phyloP scores from a whole-genome alignment of 1,284 basidiomycete species.

The Ustilago sp. region DNA sequence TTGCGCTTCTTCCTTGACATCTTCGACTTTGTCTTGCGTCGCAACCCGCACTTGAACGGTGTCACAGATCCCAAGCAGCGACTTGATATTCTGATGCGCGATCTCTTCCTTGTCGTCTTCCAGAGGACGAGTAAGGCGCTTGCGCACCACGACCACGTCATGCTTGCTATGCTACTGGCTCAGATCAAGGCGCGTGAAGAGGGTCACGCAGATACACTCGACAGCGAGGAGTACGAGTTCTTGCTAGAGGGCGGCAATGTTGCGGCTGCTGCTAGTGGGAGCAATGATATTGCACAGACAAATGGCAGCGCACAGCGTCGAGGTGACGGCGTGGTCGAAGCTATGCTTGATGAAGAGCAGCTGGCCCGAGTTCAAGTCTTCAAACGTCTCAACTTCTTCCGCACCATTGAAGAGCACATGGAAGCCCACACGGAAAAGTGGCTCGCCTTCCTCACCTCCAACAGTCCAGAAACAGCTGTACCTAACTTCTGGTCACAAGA shows the following conservation, averaged over 20 bases:
- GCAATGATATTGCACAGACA: conserved; percentile 44
- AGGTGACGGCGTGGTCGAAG: conserved; percentile 48
- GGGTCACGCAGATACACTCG: conserved; percentile 72
- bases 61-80: conserved; percentile 81
- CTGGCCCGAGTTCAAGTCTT: conserved; percentile 72
- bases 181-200: conserved; percentile 82
- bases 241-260: conserved; percentile 86
- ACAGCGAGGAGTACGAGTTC: conserved; percentile 85
- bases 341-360: conserved; percentile 74
- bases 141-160: conserved; percentile 89
- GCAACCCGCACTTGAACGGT: conserved; percentile 87
- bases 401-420: conserved; percentile 80
- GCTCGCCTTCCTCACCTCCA: conserved; percentile 79
- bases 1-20: conserved; percentile 97
- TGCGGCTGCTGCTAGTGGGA: conserved; percentile 71
- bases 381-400: conserved; percentile 75
- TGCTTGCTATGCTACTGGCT: conserved; percentile 88
- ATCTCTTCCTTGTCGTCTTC: conserved; percentile 91
- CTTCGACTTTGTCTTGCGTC: conserved; percentile 91
- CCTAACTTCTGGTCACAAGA: conserved; percentile 76
- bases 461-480: conserved; percentile 78
- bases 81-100: conserved; percentile 85
- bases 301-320: conserved; percentile 59
- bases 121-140: conserved; percentile 90
- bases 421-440: conserved; percentile 78